These are phyloP conservation scores for Primulina eburnea DNA, from an alignment of 257 asterid species.

Conservation along the genomic window DNA sequence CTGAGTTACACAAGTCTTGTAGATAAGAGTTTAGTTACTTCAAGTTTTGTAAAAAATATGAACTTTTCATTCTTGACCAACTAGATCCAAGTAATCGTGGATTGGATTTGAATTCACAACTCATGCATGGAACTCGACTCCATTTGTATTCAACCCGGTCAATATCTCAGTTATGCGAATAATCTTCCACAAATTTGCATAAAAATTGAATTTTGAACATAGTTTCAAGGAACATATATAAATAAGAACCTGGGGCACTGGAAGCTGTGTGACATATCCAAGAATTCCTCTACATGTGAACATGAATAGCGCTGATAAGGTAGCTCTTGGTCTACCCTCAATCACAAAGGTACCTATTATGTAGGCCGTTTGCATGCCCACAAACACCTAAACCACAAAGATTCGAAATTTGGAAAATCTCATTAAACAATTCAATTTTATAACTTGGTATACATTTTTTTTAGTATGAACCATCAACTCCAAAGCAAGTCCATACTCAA, in stretches of 20 bases:
- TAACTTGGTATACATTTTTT: neutral
- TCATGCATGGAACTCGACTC: neutral
- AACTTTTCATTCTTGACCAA: neutral
- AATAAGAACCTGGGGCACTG: conserved; percentile 66
- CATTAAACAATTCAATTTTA: neutral
- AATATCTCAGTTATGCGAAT: neutral
- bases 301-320: conserved; percentile 80
- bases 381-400: conserved; percentile 48
- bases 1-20: neutral
- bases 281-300: conserved; percentile 93
- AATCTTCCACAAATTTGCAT: neutral
- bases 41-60: neutral
- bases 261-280: conserved; percentile 90
- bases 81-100: neutral
- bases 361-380: conserved; percentile 77
- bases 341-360: conserved; percentile 75
- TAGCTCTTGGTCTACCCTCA: conserved; percentile 85
- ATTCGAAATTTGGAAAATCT: neutral
- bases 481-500: neutral
- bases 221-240: neutral
- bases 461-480: neutral
- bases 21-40: neutral
- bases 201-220: neutral
- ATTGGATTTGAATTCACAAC: neutral
- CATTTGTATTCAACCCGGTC: neutral